These are phyloP conservation scores for Fusarium vanettenii DNA, from an alignment of 2,329 filamentous ascomycete species.

Conservation along the genomic window DNA sequence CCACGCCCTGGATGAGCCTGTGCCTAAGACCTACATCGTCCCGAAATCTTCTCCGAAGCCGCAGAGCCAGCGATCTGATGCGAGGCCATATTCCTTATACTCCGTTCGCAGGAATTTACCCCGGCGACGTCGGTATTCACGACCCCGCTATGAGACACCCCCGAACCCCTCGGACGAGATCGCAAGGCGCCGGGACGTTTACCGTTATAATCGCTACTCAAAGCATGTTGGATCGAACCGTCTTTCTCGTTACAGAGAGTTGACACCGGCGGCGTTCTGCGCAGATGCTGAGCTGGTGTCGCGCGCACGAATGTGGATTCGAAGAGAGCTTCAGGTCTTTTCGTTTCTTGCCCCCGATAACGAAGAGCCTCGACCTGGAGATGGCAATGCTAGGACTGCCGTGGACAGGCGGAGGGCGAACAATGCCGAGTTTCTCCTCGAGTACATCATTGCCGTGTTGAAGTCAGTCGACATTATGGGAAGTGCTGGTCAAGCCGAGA, in stretches of 20 bases:
- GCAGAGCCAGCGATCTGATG: not conserved
- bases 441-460: conserved; percentile 86
- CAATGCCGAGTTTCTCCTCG: conserved; percentile 86
- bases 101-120: not conserved
- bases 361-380: conserved; percentile 2
- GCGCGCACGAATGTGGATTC: conserved; percentile 82
- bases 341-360: conserved; percentile 67
- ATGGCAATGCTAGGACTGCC: not conserved
- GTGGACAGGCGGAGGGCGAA: conserved; percentile 58
- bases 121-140: conserved; percentile 14
- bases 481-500: conserved; percentile 81
- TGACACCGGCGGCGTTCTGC: conserved; percentile 75
- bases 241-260: conserved; percentile 78
- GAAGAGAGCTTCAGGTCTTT: conserved; percentile 87
- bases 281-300: conserved; percentile 75
- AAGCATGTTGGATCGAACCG: conserved; percentile 86
- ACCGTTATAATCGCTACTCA: conserved; percentile 78
- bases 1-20: conserved; percentile 67
- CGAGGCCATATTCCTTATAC: conserved; percentile 5
- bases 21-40: conserved; percentile 66
- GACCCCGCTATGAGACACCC: conserved; percentile 6
- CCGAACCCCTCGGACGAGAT: conserved; percentile 29
- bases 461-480: conserved; percentile 86
- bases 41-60: conserved; percentile 48
- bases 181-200: conserved; percentile 75